Evolutionary conservation across 2,329 filamentous ascomycete species (phyloP).

Genomic region (Ceratocystis alfenasii): DNA sequence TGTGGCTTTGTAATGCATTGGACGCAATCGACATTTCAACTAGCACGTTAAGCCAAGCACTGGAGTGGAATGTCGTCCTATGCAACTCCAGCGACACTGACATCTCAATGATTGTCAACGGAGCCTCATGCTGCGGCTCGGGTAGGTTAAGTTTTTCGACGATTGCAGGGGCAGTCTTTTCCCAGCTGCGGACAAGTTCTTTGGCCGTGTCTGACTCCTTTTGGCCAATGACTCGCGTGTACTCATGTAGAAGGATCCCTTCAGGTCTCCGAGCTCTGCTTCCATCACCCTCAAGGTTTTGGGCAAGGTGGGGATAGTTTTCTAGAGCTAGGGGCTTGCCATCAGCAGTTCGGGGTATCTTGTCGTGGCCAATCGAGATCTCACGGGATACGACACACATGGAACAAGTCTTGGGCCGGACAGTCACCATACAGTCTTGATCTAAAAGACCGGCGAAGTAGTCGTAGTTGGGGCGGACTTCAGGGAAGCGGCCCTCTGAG

Average conservation of each 20-base stretch:
- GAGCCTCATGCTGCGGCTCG: slow-evolving; percentile 37
- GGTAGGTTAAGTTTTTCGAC: slow-evolving; percentile 40
- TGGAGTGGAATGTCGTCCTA: slow-evolving; percentile 44
- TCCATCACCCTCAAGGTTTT: slow-evolving; percentile 42
- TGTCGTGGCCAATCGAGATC: slow-evolving; percentile 40
- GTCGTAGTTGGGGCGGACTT: slow-evolving; percentile 49
- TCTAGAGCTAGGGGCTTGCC: slow-evolving; percentile 34
- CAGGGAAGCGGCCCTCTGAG: slow-evolving; percentile 44
- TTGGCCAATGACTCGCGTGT: slow-evolving; percentile 43
- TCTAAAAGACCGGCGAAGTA: slow-evolving; percentile 47
- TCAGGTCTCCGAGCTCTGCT: slow-evolving; percentile 41
- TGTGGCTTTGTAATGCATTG: slow-evolving; percentile 41
- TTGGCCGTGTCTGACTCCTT: slow-evolving; percentile 45
- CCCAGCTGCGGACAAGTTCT: slow-evolving; percentile 44
- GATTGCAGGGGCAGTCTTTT: slow-evolving; percentile 45
- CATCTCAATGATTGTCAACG: slow-evolving; percentile 50
- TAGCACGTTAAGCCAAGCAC: slow-evolving; percentile 48
- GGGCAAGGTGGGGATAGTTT: slow-evolving; percentile 46
- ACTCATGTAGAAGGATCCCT: slow-evolving; percentile 45
- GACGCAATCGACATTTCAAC: slow-evolving; percentile 48
- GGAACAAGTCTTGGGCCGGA: slow-evolving; percentile 47
- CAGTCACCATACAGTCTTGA: slow-evolving; percentile 41
- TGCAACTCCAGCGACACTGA: slow-evolving; percentile 49
- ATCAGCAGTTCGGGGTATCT: slow-evolving; percentile 34
- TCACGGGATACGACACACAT: slow-evolving; percentile 45